These are phyloP conservation scores for Sorghum bicolor DNA, from an alignment of 176 grass and related monocot species.

Conservation along the genomic window DNA sequence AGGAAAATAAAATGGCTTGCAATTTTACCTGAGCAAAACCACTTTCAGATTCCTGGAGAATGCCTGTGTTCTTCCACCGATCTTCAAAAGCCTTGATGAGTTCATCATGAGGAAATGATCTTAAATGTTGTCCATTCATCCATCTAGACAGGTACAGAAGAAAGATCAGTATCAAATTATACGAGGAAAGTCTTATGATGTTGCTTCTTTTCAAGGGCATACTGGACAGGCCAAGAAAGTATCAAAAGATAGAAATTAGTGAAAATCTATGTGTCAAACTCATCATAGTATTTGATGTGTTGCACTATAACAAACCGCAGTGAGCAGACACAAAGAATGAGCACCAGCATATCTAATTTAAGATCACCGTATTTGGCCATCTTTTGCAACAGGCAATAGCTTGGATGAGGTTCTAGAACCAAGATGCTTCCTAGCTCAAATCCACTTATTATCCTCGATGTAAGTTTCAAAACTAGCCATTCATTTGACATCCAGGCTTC, in stretches of 20 bases:
- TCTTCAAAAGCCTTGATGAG: constrained; percentile 77
- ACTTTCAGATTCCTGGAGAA: constrained; percentile 79
- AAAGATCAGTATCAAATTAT: constrained; percentile 6
- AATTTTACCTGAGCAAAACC: constrained; percentile 66
- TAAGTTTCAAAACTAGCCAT: background rate
- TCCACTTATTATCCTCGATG: background rate
- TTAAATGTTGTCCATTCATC: constrained; percentile 96
- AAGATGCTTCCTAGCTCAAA: background rate
- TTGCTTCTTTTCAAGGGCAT: background rate
- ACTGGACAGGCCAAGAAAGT: background rate
- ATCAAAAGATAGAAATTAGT: background rate
- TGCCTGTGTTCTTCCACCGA: constrained; percentile 61
- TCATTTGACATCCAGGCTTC: background rate
- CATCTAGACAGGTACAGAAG: constrained; percentile 54
- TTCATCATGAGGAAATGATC: constrained; percentile 64
- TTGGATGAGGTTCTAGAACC: background rate
- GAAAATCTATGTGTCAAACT: background rate
- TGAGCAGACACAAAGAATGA: background rate
- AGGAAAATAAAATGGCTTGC: background rate
- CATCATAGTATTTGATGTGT: background rate
- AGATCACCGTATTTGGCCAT: background rate
- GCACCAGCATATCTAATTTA: background rate
- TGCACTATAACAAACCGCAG: background rate
- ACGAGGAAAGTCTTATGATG: background rate
- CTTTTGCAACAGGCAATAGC: background rate